Base-by-base conservation (phyloP, 371 early-diverging fungal species). In the Rhizomucor pusillus region DNA sequence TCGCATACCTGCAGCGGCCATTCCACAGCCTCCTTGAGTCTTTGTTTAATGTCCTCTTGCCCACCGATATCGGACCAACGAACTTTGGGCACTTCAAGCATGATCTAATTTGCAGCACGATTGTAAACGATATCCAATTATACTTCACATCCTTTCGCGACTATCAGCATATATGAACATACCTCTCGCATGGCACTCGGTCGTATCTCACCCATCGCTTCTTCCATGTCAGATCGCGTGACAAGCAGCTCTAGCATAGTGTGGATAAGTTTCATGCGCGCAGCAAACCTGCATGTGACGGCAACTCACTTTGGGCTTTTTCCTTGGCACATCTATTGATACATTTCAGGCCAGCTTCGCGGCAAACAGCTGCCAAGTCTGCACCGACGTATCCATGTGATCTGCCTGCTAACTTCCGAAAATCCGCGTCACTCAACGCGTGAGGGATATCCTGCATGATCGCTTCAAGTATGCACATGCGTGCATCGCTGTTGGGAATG, bases 351-450 rank as follows among this genome's bases (percentile, higher is more conserved):
- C 94, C 95, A 3, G 97, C 96, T 58, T 97, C 97, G 20, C 90
- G 78, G 54, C 87, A 82, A 1, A 96, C 80, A 6, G 90, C 90
- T 0, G 90, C 88, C 23, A 99, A 65, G 77, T 99, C 99, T 0
- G 99, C 99, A n/a, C 99, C 99, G 24, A 97, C 97, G 69, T 90
- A 99, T 0, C 99, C 99, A 62, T 98, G 96, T 0, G 91, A 78
- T 41, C 66, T 69, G 1, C 71, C 76, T 0, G 97, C 86, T 18
- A 99, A 50, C 0, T 59, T 43, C 0, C 63, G 62, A 2, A 96
- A 44, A 14, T 96, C 79, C 0, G 64, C 65, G 0, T 63, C 40
- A 1, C 78, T 63, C 3, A 97, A 67, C 1, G 69, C 61, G 60
- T 95, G 77, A 1, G 95, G 96, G 37, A 86, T 86, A 13, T 73